phyloP scores from a whole-genome alignment of 441 rosid species.

The Corymbia calophylla region DNA sequence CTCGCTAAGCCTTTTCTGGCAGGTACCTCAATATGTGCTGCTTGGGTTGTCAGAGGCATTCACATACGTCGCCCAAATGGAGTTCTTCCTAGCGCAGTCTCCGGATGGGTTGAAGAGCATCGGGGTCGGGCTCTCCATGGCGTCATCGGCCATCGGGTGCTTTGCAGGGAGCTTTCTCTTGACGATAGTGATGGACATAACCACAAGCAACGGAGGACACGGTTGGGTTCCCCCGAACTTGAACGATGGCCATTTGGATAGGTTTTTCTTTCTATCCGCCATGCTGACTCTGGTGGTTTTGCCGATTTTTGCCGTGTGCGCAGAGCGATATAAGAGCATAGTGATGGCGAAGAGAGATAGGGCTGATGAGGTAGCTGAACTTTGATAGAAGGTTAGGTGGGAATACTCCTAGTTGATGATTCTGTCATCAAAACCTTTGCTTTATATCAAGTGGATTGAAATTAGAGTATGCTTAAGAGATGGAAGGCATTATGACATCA shows the following conservation, averaged over 20 bases:
- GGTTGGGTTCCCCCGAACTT: slow-evolving; percentile 36
- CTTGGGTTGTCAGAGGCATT: slow-evolving; percentile 31
- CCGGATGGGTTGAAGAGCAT: slow-evolving; percentile 33
- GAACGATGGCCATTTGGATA: slow-evolving; percentile 27
- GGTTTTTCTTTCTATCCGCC: slow-evolving; percentile 27
- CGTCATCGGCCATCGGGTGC: slow-evolving; percentile 21
- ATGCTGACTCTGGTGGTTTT: slow-evolving; percentile 10
- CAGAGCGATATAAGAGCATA: slow-evolving; percentile 7
- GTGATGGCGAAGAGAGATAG: neutral
- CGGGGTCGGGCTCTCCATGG: slow-evolving; percentile 25
- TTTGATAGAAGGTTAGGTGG: neutral
- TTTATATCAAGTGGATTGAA: neutral
- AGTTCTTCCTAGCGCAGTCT: slow-evolving; percentile 22
- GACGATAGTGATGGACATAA: slow-evolving; percentile 12
- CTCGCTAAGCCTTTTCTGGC: slow-evolving; percentile 33
- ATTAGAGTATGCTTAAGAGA: neutral
- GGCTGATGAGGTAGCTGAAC: neutral
- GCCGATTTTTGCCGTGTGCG: slow-evolving; percentile 1
- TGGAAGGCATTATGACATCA: neutral
- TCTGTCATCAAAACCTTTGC: neutral
- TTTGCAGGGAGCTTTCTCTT: slow-evolving; percentile 22
- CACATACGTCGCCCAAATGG: slow-evolving; percentile 25
- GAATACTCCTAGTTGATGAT: neutral
- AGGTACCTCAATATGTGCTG: slow-evolving; percentile 22
- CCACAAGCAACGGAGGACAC: slow-evolving; percentile 12